Evolutionary conservation across 2,329 filamentous ascomycete genomes (phyloP).

Genomic region (Ophiostoma novo-ulmi): DNA sequence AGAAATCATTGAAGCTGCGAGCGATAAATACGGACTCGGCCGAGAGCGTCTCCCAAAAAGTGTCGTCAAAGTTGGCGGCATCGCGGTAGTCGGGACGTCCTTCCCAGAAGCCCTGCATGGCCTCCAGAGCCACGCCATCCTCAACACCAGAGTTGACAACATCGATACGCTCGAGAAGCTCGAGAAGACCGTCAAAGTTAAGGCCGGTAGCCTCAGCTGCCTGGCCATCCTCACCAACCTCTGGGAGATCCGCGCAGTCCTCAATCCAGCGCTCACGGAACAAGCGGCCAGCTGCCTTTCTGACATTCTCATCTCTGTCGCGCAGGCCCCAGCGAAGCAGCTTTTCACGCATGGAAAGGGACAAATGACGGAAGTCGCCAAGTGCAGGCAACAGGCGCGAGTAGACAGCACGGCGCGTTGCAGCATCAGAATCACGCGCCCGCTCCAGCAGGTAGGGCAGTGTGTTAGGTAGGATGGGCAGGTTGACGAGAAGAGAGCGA

Average conservation of each 20-base stretch:
- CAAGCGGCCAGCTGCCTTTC: slow-evolving; percentile 81
- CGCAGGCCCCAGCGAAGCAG: slow-evolving; percentile 89
- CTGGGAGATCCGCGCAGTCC: slow-evolving; percentile 70
- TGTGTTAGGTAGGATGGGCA: slow-evolving; percentile 78
- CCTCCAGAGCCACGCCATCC: slow-evolving; percentile 83
- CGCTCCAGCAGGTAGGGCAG: slow-evolving; percentile 84
- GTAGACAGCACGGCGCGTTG: slow-evolving; percentile 80
- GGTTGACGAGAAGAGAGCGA: slow-evolving; percentile 78
- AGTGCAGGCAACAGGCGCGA: slow-evolving; percentile 79
- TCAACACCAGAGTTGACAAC: slow-evolving; percentile 85
- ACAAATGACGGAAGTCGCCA: slow-evolving; percentile 90
- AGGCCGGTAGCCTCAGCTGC: slow-evolving; percentile 55
- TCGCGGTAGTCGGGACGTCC: slow-evolving; percentile 79
- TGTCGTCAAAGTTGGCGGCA: slow-evolving; percentile 63
- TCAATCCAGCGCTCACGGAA: slow-evolving; percentile 98
- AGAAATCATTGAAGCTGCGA: slow-evolving; percentile 92
- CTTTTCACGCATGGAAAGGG: slow-evolving; percentile 91
- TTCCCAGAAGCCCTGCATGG: slow-evolving; percentile 96
- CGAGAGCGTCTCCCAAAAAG: slow-evolving; percentile 74
- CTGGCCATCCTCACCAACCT: slow-evolving; percentile 52
- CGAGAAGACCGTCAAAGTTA: slow-evolving; percentile 76
- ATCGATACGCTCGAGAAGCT: slow-evolving; percentile 90
- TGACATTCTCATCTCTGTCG: slow-evolving; percentile 89
- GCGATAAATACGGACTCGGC: slow-evolving; percentile 87
- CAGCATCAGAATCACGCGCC: slow-evolving; percentile 79